Conservation (phyloP, 441 rosid genomes). For the Raphanus hybrid region DNA sequence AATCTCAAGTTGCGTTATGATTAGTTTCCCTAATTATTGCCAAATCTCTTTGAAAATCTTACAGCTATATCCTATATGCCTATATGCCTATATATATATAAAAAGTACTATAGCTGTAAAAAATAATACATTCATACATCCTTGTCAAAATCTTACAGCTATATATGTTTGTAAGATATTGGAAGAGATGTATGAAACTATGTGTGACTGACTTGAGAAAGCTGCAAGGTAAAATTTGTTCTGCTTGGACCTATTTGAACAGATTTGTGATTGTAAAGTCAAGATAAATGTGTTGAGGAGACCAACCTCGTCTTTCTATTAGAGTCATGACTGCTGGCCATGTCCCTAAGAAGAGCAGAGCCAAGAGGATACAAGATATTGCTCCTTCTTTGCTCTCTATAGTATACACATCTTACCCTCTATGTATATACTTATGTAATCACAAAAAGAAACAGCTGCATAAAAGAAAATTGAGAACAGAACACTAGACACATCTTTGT, state of each 20-base stretch:
- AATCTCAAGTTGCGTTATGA: neutral
- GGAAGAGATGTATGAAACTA: neutral
- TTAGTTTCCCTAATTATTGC: neutral
- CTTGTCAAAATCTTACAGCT: too few species aligned
- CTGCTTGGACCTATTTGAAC: slow-evolving; percentile 53
- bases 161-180: too few species aligned
- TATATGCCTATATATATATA: too few species aligned
- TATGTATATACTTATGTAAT: too few species aligned
- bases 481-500: too few species aligned
- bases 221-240: slow-evolving; percentile 70
- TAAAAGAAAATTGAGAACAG: too few species aligned
- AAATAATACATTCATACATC: too few species aligned
- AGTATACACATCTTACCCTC: slow-evolving; percentile 26
- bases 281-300: slow-evolving; percentile 90
- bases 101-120: too few species aligned
- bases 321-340: slow-evolving; percentile 75
- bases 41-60: neutral
- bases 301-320: slow-evolving; percentile 77
- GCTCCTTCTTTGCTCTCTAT: slow-evolving; percentile 79
- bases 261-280: slow-evolving; percentile 76
- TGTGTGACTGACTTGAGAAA: slow-evolving; percentile 56
- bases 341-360: slow-evolving; percentile 45
- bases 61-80: neutral
- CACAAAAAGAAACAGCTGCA: too few species aligned
- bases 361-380: slow-evolving; percentile 81